These are phyloP conservation scores for Botrytis galanthina DNA, from an alignment of 2,329 filamentous ascomycete genomes.

Conservation along the genomic window DNA sequence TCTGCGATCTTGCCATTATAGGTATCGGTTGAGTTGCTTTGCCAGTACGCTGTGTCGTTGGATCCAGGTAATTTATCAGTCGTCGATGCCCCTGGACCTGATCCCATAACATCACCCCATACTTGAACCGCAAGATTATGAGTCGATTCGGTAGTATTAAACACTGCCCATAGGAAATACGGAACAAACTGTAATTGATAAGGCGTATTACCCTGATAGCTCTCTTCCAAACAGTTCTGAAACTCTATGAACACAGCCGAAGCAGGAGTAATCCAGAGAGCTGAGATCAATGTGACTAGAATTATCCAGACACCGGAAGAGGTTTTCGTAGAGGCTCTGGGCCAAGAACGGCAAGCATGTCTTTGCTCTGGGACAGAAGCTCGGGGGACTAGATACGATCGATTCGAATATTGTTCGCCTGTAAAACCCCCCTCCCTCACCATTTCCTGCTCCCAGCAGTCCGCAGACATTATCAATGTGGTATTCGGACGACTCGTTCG, in stretches of 20 bases:
- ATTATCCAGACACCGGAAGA: slow-evolving; percentile 24
- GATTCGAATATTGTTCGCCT: not conserved
- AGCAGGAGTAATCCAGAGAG: slow-evolving; percentile 42
- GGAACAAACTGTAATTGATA: slow-evolving; percentile 77
- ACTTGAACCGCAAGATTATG: slow-evolving; percentile 74
- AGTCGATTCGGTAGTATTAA: slow-evolving; percentile 58
- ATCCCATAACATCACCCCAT: slow-evolving; percentile 88
- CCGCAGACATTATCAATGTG: slow-evolving; percentile 31
- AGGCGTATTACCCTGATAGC: slow-evolving; percentile 56
- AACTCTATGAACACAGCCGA: slow-evolving; percentile 70
- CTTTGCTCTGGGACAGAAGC: not conserved
- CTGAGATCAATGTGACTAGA: slow-evolving; percentile 31
- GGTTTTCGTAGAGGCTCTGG: not conserved
- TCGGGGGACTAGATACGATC: not conserved
- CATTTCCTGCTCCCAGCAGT: slow-evolving; percentile 24
- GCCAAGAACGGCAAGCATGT: not conserved
- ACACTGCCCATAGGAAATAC: slow-evolving; percentile 68
- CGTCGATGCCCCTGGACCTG: slow-evolving; percentile 43
- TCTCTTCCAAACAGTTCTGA: slow-evolving; percentile 74
- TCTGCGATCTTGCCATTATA: slow-evolving; percentile 71
- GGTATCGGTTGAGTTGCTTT: slow-evolving; percentile 52
- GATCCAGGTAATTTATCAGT: slow-evolving; percentile 56
- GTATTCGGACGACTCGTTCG: slow-evolving; percentile 18
- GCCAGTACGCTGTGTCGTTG: slow-evolving; percentile 57
- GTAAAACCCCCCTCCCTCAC: not conserved